A percentile compares a stretch with the other conserved stretches of the same genome.
Conservation (phyloP, 768 basidiomycete genomes). For the Lactarius akahatsu region DNA sequence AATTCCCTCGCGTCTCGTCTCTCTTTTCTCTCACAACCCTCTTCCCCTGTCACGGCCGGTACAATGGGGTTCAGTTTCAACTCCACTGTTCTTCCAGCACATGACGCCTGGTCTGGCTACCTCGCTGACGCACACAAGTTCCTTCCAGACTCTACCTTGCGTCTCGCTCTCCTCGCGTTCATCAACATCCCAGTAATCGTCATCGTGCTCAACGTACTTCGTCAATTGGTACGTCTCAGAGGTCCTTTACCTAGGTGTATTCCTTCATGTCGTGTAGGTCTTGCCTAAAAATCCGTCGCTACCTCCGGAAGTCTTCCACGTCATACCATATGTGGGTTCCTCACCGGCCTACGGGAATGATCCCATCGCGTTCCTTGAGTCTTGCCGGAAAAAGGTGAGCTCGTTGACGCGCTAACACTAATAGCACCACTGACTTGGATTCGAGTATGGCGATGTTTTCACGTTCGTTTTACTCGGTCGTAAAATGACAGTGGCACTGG, state of each 20-base stretch:
- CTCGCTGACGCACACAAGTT: constrained; percentile 31
- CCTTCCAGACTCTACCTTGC: constrained; percentile 32
- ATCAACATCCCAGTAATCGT: constrained; percentile 68
- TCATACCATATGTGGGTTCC: constrained; percentile 88
- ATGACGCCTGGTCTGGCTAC: constrained; percentile 35
- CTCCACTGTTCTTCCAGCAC: constrained; percentile 25
- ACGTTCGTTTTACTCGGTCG: constrained; percentile 91
- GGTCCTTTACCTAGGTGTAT: background rate
- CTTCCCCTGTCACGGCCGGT: constrained; percentile 9
- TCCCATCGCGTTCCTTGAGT: constrained; percentile 84
- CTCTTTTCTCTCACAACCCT: background rate
- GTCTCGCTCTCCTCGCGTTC: constrained; percentile 43
- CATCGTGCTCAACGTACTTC: constrained; percentile 70
- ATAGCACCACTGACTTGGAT: constrained; percentile 2
- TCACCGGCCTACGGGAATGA: constrained; percentile 89
- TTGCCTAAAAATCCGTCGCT: constrained; percentile 65
- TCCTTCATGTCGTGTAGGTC: constrained; percentile 45
- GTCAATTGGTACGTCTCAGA: constrained; percentile 64
- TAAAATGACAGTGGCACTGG: constrained; percentile 86
- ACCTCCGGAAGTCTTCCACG: constrained; percentile 93
- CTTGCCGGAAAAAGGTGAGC: constrained; percentile 72
- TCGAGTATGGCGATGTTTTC: constrained; percentile 94
- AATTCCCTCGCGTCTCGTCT: background rate
- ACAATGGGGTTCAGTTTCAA: constrained; percentile 32
- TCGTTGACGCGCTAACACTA: background rate